Evolutionary conservation across 768 basidiomycete genomes (phyloP).

Genomic region (Brasilioporus rufonigricans): DNA sequence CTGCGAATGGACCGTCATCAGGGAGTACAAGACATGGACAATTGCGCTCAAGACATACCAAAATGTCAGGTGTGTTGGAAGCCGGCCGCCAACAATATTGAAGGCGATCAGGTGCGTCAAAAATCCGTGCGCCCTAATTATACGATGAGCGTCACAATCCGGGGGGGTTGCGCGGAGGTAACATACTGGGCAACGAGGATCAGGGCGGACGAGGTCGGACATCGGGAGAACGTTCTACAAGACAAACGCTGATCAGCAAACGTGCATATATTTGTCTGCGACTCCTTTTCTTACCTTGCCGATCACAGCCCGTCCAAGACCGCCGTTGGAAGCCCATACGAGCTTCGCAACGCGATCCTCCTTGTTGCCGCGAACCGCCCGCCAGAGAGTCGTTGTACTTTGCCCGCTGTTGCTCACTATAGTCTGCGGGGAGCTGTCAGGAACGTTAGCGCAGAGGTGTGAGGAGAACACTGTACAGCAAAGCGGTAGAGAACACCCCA

Average conservation of each 20-base stretch:
- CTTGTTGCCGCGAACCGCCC: constrained; percentile 75
- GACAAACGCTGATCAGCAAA: constrained; percentile 27
- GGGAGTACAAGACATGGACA: not conserved
- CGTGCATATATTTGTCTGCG: constrained; percentile 13
- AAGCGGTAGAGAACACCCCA: constrained; percentile 83
- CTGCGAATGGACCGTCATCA: constrained; percentile 41
- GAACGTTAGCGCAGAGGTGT: constrained; percentile 15
- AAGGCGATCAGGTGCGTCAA: too few relatives aligned
- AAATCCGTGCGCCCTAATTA: too few relatives aligned
- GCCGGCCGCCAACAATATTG: too few relatives aligned
- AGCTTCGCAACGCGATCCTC: constrained; percentile 87
- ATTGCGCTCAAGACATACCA: constrained; percentile 43
- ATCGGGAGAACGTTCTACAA: too few relatives aligned
- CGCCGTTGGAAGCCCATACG: too few relatives aligned
- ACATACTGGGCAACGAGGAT: constrained; percentile 60
- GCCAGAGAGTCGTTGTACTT: constrained; percentile 75
- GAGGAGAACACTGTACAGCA: constrained; percentile 46
- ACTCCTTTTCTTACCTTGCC: constrained; percentile 59
- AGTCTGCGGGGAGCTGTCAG: constrained; percentile 49
- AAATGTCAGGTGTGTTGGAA: too few relatives aligned
- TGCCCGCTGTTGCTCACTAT: constrained; percentile 58
- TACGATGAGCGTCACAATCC: too few relatives aligned
- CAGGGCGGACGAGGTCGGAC: too few relatives aligned
- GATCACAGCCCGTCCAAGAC: constrained; percentile 80
- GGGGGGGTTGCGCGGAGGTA: too few relatives aligned